These are phyloP conservation scores for Lophiostoma macrostomum DNA, from an alignment of 495 filamentous ascomycete genomes.

Conservation along the genomic window DNA sequence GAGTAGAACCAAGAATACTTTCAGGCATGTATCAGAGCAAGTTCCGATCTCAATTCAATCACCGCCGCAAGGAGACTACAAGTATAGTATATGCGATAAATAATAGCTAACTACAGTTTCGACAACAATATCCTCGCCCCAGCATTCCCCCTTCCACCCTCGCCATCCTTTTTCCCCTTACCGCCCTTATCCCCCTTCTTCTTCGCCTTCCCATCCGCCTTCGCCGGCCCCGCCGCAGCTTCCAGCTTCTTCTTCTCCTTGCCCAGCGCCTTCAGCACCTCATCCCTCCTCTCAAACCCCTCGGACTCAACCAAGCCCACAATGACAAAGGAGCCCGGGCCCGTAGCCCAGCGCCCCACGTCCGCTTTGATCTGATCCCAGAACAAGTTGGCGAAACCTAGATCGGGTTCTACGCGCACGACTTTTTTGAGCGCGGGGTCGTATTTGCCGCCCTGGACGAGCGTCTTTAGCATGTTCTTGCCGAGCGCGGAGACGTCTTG, in stretches of 20 bases:
- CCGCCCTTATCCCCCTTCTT: slow-evolving; percentile 29
- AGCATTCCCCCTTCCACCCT: slow-evolving; percentile 47
- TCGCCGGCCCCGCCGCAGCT: slow-evolving; percentile 46
- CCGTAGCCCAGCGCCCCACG: slow-evolving; percentile 80
- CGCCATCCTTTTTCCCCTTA: slow-evolving; percentile 46
- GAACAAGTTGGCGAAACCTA: slow-evolving; percentile 73
- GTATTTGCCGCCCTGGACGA: slow-evolving; percentile 82
- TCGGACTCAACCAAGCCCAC: slow-evolving; percentile 75
- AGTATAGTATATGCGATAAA: too few relatives aligned
- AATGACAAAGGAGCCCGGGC: slow-evolving; percentile 76
- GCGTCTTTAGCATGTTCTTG: slow-evolving; percentile 73
- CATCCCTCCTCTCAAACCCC: slow-evolving; percentile 65
- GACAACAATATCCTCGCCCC: slow-evolving; percentile 56
- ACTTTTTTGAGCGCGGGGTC: slow-evolving; percentile 67
- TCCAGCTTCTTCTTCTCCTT: slow-evolving; percentile 54
- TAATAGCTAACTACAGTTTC: slow-evolving; percentile 21
- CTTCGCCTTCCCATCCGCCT: background rate
- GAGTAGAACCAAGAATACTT: too few relatives aligned
- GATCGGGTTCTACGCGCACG: slow-evolving; percentile 64
- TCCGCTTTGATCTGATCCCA: slow-evolving; percentile 73
- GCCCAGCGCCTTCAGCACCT: slow-evolving; percentile 63
- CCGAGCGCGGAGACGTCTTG: slow-evolving; percentile 50
- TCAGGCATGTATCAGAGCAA: too few relatives aligned
- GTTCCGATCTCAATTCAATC: too few relatives aligned
- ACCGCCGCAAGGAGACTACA: too few relatives aligned